Conservation (phyloP, 805 yeast species). For the Wickerhamiella bombiphila region DNA sequence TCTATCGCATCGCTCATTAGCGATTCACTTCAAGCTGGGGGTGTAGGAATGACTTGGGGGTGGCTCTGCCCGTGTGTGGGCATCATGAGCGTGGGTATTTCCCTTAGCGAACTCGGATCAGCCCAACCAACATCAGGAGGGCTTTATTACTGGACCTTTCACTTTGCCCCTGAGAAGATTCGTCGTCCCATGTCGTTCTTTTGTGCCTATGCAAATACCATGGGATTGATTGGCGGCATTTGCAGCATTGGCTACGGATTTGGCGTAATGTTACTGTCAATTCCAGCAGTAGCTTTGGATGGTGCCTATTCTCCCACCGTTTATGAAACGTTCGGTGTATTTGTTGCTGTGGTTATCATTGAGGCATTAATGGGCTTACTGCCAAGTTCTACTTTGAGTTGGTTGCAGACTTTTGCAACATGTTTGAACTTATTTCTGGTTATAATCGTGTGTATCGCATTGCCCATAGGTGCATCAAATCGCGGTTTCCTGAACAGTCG, state of each 20-base stretch:
- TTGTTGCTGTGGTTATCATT: slow-evolving; percentile 41
- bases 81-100: slow-evolving; percentile 41
- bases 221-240: slow-evolving; percentile 41
- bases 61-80: slow-evolving; percentile 41
- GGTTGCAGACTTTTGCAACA: slow-evolving; percentile 43
- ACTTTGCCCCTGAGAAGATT: slow-evolving; percentile 41
- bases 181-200: slow-evolving; percentile 42
- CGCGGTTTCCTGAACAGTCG: slow-evolving; percentile 31
- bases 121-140: slow-evolving; percentile 60
- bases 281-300: slow-evolving; percentile 22
- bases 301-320: slow-evolving; percentile 36
- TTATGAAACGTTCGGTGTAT: slow-evolving; percentile 47
- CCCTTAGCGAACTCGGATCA: slow-evolving; percentile 48
- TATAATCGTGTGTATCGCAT: slow-evolving; percentile 40
- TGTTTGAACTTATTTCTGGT: slow-evolving; percentile 37
- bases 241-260: slow-evolving; percentile 36
- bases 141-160: slow-evolving; percentile 54
- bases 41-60: slow-evolving; percentile 54
- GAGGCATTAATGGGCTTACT: slow-evolving; percentile 40
- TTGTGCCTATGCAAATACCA: slow-evolving; percentile 49
- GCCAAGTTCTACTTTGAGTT: slow-evolving; percentile 42
- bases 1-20: slow-evolving; percentile 40
- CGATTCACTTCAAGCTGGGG: slow-evolving; percentile 41
- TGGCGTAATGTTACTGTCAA: slow-evolving; percentile 1
- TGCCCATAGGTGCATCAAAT: slow-evolving; percentile 36